These are phyloP conservation scores for Jackrogersella minutella DNA, from an alignment of 495 filamentous ascomycete genomes.

Conservation along the genomic window DNA sequence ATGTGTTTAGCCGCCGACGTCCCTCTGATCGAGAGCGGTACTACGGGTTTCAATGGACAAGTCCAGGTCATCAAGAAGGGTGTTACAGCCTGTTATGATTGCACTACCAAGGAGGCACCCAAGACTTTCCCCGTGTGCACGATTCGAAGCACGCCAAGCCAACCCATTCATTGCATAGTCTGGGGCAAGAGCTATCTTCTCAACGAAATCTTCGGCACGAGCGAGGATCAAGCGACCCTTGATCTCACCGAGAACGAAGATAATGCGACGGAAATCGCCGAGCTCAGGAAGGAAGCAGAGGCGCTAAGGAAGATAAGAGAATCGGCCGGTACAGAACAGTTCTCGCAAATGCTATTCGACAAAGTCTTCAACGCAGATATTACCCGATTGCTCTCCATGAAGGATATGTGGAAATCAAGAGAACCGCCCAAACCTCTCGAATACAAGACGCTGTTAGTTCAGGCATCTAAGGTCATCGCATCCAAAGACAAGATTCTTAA, in stretches of 20 bases:
- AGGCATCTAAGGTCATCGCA: constrained; percentile 57
- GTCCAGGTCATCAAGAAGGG: constrained; percentile 96
- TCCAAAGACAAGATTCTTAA: constrained; percentile 63
- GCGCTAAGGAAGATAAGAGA: constrained; percentile 83
- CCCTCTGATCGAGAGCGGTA: constrained; percentile 94
- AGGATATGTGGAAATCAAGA: constrained; percentile 94
- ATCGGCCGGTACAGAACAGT: constrained; percentile 83
- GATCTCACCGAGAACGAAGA: constrained; percentile 81
- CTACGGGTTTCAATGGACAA: constrained; percentile 97
- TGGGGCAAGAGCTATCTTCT: constrained; percentile 98
- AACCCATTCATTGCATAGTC: constrained; percentile 99
- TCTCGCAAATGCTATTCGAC: constrained; percentile 81
- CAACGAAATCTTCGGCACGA: constrained; percentile 90
- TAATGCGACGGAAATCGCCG: constrained; percentile 88
- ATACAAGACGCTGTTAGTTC: constrained; percentile 58
- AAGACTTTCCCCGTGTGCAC: constrained; percentile 96
- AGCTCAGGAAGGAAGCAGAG: constrained; percentile 80
- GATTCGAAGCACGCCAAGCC: constrained; percentile 91
- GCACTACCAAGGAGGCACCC: constrained; percentile 83
- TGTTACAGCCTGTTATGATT: constrained; percentile 97
- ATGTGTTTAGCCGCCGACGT: constrained; percentile 96
- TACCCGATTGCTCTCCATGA: constrained; percentile 81
- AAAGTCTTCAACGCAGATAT: constrained; percentile 94
- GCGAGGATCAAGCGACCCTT: constrained; percentile 82
- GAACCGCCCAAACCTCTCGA: constrained; percentile 76